These are phyloP conservation scores for Solanum megistacrolobum DNA, from an alignment of 257 asterid species.

Conservation along the genomic window DNA sequence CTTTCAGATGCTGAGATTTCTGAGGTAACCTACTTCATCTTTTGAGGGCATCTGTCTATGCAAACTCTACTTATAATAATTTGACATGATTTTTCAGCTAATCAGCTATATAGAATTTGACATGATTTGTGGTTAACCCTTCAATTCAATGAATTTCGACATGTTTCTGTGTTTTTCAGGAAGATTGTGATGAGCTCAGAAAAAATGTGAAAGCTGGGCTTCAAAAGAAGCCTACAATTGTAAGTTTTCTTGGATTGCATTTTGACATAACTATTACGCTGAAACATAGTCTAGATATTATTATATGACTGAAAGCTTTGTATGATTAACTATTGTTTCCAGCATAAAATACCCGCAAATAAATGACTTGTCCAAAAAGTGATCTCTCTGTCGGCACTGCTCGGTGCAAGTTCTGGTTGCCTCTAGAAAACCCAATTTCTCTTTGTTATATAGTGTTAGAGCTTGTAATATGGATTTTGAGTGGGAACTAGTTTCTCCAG, in stretches of 20 bases:
- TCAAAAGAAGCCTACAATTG: conserved; percentile 60
- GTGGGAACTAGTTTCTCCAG: background rate
- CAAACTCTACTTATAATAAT: background rate
- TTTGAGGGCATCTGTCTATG: background rate
- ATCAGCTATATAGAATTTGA: background rate
- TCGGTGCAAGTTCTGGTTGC: background rate
- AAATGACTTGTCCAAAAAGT: background rate
- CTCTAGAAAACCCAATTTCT: background rate
- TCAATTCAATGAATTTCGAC: background rate
- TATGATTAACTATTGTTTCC: background rate
- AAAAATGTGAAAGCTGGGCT: conserved; percentile 42
- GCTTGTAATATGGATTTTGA: background rate
- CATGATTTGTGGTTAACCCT: background rate
- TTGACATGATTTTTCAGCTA: background rate
- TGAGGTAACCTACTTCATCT: conserved; percentile 23
- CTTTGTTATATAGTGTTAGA: background rate
- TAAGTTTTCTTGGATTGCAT: conserved; percentile 20
- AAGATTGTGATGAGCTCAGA: conserved; percentile 50
- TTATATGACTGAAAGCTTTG: background rate
- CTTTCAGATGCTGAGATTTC: conserved; percentile 35
- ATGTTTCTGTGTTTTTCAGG: conserved; percentile 27
- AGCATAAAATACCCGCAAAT: background rate
- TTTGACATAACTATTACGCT: background rate
- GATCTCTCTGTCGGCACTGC: background rate
- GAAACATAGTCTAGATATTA: background rate